Evolutionary conservation across 139 green algal species (phyloP), one percentile per base, ranked within the genome.

Genomic region (Closterium sp.): DNA sequence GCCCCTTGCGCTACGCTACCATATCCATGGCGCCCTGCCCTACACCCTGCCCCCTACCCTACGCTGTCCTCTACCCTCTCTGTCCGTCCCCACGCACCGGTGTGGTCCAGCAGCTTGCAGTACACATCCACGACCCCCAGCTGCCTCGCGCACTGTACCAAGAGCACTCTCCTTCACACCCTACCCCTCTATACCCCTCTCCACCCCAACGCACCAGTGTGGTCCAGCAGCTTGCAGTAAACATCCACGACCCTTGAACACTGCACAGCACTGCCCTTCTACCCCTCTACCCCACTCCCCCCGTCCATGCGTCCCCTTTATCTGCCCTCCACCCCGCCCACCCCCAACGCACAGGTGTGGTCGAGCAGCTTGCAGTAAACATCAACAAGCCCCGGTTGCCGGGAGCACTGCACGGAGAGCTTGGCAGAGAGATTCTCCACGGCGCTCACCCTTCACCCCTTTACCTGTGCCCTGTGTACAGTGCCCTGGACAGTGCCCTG

Each of bases 91-190:
- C n/a, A 86, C 5, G 5, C 73, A 88, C 91, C 42, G 4, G 19
- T 70, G 50, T 94, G 89, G 32, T 92, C 91, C 1, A 94, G 50
- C 28, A 94, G 84, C 30, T 38, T 70, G 86, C 42, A 87, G 85
- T 94, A 94, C 17, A 91, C 91, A 42, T 91, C 87, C 7, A 89
- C 84, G 29, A 94, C 87, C 9, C 87, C 87, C 10, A 9, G 30
- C 87, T 94, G 91, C n/a, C 86, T 34, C 4, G 70, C 19, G 31
- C 91, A 94, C 87, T 94, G 91, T 87, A 91, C 91, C 4, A 94
- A 91, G 24, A 94, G 91, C 86, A n/a, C n/a, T n/a, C n/a, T n/a
- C n/a, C n/a, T n/a, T n/a, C n/a, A n/a, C n/a, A n/a, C n/a, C n/a
- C n/a, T n/a, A n/a, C n/a, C n/a, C n/a, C n/a, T n/a, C n/a, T n/a